These are phyloP conservation scores for Neurospora sp. DNA, from an alignment of 2,329 filamentous ascomycete genomes.

Conservation along the genomic window DNA sequence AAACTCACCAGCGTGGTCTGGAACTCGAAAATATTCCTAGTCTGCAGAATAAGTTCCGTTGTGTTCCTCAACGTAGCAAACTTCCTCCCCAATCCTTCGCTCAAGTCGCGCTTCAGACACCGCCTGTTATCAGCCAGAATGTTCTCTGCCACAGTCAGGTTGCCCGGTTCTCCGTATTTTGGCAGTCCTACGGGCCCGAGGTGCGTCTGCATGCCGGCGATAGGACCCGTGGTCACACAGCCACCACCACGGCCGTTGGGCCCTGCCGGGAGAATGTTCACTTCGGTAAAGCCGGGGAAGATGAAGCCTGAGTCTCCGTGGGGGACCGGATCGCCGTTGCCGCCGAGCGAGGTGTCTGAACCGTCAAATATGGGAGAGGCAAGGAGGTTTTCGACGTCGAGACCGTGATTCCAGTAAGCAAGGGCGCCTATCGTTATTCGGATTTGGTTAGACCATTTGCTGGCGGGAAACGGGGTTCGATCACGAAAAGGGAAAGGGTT, in stretches of 20 bases:
- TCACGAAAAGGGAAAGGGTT: not conserved
- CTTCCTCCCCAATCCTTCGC: conserved; percentile 21
- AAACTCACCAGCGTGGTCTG: conserved; percentile 30
- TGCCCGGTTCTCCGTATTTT: conserved; percentile 9
- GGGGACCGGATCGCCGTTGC: conserved; percentile 12
- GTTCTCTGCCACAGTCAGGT: conserved; percentile 12
- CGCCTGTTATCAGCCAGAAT: conserved; percentile 31
- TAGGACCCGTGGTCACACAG: conserved; percentile 15
- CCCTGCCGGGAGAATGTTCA: conserved; percentile 6
- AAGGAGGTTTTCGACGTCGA: conserved; percentile 12
- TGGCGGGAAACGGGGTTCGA: not conserved
- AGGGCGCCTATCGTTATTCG: conserved; percentile 7
- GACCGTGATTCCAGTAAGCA: conserved; percentile 18
- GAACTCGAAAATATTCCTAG: conserved; percentile 25
- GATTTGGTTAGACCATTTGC: not conserved
- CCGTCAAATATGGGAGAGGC: conserved; percentile 18
- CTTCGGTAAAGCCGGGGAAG: conserved; percentile 1
- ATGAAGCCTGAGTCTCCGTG: conserved; percentile 2
- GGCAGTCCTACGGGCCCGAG: conserved; percentile 26
- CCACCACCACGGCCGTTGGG: conserved; percentile 13
- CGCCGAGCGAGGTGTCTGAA: conserved; percentile 15
- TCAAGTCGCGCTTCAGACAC: conserved; percentile 33
- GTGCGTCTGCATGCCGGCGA: conserved; percentile 28
- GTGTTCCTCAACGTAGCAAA: conserved; percentile 24
- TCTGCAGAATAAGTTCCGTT: conserved; percentile 27